Evolutionary conservation across 352 stramenopile species (phyloP).

Genomic region (Phytophthora idaei): DNA sequence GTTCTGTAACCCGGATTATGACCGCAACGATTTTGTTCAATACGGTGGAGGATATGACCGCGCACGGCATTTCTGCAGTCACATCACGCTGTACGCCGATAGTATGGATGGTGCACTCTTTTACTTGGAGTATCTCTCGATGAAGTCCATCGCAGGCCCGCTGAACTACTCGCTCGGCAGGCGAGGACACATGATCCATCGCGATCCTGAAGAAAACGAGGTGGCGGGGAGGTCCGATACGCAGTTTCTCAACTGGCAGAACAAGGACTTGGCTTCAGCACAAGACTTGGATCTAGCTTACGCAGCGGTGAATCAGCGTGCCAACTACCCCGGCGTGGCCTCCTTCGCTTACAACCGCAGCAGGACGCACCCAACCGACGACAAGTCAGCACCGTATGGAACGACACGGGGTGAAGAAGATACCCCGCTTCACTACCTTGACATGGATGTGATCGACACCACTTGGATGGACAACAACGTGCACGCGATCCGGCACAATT

Average conservation of each 20-base stretch:
- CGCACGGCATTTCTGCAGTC: constrained; percentile 56
- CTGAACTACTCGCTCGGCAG: constrained; percentile 63
- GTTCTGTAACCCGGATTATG: constrained; percentile 84
- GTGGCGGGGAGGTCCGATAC: constrained; percentile 35
- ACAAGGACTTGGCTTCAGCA: constrained; percentile 42
- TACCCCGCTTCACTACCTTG: constrained; percentile 52
- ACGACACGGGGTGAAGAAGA: constrained; percentile 30
- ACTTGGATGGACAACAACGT: constrained; percentile 90
- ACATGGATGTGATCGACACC: constrained; percentile 90
- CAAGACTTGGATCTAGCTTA: constrained; percentile 62
- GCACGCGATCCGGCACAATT: constrained; percentile 82
- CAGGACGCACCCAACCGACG: constrained; percentile 15
- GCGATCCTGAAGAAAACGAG: constrained; percentile 37
- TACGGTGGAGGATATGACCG: constrained; percentile 59
- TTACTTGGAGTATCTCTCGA: constrained; percentile 69
- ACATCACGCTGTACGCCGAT: constrained; percentile 83
- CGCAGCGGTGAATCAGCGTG: constrained; percentile 60
- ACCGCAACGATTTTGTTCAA: constrained; percentile 64
- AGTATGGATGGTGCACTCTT: constrained; percentile 73
- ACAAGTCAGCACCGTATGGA: constrained; percentile 34
- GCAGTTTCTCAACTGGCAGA: constrained; percentile 45
- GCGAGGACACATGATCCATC: constrained; percentile 60
- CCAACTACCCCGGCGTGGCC: constrained; percentile 54
- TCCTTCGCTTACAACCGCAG: constrained; percentile 62
- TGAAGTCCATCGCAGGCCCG: constrained; percentile 43